Conservation (phyloP, 176 grass and related monocot species). For the Oryza longistaminata region DNA sequence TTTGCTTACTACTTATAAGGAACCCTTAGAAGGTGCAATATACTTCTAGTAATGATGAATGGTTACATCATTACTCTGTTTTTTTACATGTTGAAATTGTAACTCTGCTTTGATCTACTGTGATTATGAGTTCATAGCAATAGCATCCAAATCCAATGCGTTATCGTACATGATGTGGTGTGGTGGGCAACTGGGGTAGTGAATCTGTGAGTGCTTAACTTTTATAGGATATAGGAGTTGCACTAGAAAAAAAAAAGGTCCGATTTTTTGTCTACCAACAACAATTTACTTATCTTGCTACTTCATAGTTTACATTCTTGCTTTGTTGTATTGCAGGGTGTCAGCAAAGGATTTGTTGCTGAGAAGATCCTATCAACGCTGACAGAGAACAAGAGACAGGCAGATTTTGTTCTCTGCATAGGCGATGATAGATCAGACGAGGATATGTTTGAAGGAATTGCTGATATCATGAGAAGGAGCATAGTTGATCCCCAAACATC, state of each 20-base stretch:
- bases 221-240: neutral
- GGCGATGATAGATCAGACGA: conserved; percentile 72
- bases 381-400: conserved; percentile 48
- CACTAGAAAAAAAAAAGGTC: neutral
- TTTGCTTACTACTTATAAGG: neutral
- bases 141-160: neutral
- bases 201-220: neutral
- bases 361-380: conserved; percentile 67
- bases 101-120: neutral
- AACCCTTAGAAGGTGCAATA: conserved; percentile 17
- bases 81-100: neutral
- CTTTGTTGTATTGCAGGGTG: conserved; percentile 47
- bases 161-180: neutral
- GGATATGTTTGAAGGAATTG: conserved; percentile 71
- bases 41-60: neutral
- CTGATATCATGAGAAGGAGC: conserved; percentile 48
- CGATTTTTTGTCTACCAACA: neutral
- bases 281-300: neutral
- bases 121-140: neutral
- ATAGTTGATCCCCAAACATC: conserved; percentile 47
- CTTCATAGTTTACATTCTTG: conserved; percentile 12
- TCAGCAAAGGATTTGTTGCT: conserved; percentile 65
- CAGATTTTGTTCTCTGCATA: conserved; percentile 64
- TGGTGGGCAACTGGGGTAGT: neutral
- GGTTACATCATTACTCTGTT: neutral